Evolutionary conservation across 345 rosid species (phyloP).

Genomic region (Populus euphratica): DNA sequence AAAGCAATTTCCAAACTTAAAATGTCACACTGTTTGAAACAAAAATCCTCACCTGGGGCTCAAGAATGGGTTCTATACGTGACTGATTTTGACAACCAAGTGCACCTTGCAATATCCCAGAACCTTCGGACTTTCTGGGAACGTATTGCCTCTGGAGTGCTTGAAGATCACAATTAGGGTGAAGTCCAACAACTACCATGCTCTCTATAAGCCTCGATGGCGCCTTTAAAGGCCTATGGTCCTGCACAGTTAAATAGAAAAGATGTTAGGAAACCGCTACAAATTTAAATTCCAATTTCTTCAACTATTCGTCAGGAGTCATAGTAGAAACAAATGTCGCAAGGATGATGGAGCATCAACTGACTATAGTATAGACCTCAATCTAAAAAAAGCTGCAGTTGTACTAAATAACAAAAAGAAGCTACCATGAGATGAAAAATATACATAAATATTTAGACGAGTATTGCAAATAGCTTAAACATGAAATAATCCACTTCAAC

Average conservation of each 20-base stretch:
- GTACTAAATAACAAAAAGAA: not conserved
- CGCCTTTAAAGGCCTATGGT: constrained; percentile 69
- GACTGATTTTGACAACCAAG: constrained; percentile 57
- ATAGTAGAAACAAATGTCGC: not conserved
- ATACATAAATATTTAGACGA: not conserved
- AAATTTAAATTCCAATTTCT: not conserved
- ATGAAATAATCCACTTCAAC: constrained; percentile 14
- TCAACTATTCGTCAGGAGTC: not conserved
- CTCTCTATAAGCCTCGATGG: constrained; percentile 89
- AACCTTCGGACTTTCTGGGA: constrained; percentile 52
- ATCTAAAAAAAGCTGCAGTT: not conserved
- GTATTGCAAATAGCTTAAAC: not conserved
- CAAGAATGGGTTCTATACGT: constrained; percentile 70
- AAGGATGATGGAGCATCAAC: not conserved
- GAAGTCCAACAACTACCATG: constrained; percentile 92
- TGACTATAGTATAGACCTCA: not conserved
- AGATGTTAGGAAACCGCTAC: constrained; percentile 12
- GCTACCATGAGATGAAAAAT: not conserved
- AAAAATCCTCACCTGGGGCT: constrained; percentile 65
- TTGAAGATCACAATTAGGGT: constrained; percentile 80
- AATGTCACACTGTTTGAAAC: not conserved
- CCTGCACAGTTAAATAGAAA: constrained; percentile 48
- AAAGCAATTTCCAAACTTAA: not conserved
- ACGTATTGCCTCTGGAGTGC: constrained; percentile 64
- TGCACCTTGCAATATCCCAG: constrained; percentile 57